Percentiles rank a stretch among this genome's conserved stretches.
Conservation (phyloP, 2,329 filamentous ascomycete species). For the Calycina herbarum region DNA sequence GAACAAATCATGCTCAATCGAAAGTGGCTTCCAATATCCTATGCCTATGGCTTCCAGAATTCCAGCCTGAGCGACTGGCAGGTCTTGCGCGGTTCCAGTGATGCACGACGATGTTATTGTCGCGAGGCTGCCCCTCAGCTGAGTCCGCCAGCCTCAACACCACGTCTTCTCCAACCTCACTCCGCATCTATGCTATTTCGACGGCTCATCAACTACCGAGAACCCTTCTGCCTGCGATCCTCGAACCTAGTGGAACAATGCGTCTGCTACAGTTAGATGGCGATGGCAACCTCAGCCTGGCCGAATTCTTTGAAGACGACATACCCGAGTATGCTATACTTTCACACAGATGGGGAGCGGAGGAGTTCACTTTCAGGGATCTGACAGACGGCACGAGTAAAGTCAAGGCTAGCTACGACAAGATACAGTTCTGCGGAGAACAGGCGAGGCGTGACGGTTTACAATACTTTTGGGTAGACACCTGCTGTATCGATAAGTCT, state of each 20-base stretch:
- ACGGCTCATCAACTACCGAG: conserved; percentile 6
- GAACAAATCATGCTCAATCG: no score
- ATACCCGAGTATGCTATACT: conserved; percentile 24
- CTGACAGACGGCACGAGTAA: conserved; percentile 10
- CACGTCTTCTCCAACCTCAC: background rate
- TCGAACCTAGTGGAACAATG: conserved; percentile 18
- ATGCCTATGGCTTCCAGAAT: no score
- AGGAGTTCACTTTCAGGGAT: conserved; percentile 20
- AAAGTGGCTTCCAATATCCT: no score
- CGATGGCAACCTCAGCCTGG: conserved; percentile 19
- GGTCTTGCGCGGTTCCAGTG: conserved; percentile 14
- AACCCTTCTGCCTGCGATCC: background rate
- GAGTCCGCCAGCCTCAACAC: conserved; percentile 26
- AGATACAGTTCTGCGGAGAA: conserved; percentile 23
- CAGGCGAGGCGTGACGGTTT: conserved; percentile 19
- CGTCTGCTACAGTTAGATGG: conserved; percentile 19
- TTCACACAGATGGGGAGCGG: no score
- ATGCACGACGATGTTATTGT: conserved; percentile 22
- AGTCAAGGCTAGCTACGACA: conserved; percentile 18
- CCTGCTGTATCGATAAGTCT: conserved; percentile 27
- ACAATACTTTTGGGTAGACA: no score
- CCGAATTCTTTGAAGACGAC: conserved; percentile 18
- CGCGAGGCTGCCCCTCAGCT: conserved; percentile 24
- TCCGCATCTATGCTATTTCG: conserved; percentile 14
- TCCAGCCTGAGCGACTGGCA: no score